Base-by-base conservation (phyloP, 2,329 filamentous ascomycete genomes). In the Cordyceps cicadae region DNA sequence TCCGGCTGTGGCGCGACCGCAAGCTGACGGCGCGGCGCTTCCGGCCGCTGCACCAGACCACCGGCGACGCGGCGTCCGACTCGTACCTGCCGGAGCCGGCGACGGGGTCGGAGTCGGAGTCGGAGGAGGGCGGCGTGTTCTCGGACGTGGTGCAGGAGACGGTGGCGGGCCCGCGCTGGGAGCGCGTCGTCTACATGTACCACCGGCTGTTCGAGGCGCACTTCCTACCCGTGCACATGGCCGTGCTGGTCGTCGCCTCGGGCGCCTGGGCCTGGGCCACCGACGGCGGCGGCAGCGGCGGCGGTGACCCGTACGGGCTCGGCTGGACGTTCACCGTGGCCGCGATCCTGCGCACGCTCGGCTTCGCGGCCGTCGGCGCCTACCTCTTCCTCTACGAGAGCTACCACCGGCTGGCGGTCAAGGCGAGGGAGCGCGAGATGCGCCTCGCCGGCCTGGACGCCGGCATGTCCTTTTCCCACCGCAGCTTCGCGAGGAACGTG, bases 141-240 rank as follows among this genome's bases (percentile, higher is more conserved):
- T 81, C 81, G 0, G 80, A 83, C 56, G 76, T 84, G 19, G 79
- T 75, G 11, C 78, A 78, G 62, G 79, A 80, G 59, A 80, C 74
- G 0, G 70, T 84, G 12, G 74, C 78, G 61, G 75, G 74, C 43
- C 81, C 80, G 21, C 73, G 84, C 68, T 86, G 78, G 77, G 76
- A 76, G 68, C 82, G 79, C 64, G 77, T 85, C 51, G 70, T 84
- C 64, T 79, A 82, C 58, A 77, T 89, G 37, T 79, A 81, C 68
- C 85, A 87, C 68, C 82, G 87, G 19, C 75, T 90, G n/a, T 90
- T 87, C 67, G 87, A 90, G 70, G 87, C 87, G 0, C 87, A 90
- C 70, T 89, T 89, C 69, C 75, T 90, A 26, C 86, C 87, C 0
- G 79, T 85, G 17, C 87, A 90, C 67, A 84, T 85, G 74, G 83